A percentile compares a stretch with the other conserved stretches of the same genome.
These are phyloP conservation scores for Pelargonium nanum DNA, from an alignment of 345 rosid genomes.

Conservation along the genomic window DNA sequence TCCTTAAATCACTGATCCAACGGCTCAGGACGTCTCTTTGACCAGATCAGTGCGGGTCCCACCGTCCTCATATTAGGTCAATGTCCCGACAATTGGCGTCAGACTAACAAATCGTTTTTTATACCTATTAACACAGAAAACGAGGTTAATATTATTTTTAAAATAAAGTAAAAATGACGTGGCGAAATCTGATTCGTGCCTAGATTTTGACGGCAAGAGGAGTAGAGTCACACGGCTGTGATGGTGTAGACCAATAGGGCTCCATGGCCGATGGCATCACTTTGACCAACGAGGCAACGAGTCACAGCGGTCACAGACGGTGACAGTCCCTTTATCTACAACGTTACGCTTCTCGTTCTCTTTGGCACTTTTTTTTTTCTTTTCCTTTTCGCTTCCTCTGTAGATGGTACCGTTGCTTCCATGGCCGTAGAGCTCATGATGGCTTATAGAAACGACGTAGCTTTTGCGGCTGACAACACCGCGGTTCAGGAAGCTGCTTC, in stretches of 20 bases:
- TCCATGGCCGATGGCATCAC: conserved; percentile 18
- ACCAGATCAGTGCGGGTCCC: conserved; percentile 12
- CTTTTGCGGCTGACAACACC: conserved; percentile 34
- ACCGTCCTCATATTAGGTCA: conserved; percentile 2
- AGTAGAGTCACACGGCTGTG: conserved; percentile 19
- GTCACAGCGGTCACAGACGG: not conserved
- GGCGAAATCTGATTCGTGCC: conserved; percentile 22
- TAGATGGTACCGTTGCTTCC: conserved; percentile 13
- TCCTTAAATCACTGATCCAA: conserved; percentile 1
- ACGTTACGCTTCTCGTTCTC: not conserved
- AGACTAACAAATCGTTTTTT: conserved; percentile 1
- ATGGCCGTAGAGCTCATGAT: conserved; percentile 56
- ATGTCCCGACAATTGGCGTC: conserved; percentile 1
- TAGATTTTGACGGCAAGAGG: conserved; percentile 19
- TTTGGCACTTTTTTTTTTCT: not conserved
- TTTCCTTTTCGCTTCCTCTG: not conserved
- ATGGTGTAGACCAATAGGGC: conserved; percentile 13
- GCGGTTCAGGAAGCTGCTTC: conserved; percentile 79
- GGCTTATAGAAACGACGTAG: conserved; percentile 25
- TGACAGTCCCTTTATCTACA: conserved; percentile 28
- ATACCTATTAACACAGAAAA: not conserved
- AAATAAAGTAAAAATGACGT: conserved; percentile 1
- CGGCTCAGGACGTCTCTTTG: conserved; percentile 21
- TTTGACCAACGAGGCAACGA: conserved; percentile 27
- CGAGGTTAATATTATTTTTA: not conserved